Conservation (phyloP, 169 alveolate genomes). For the Eimeria falciformis region DNA sequence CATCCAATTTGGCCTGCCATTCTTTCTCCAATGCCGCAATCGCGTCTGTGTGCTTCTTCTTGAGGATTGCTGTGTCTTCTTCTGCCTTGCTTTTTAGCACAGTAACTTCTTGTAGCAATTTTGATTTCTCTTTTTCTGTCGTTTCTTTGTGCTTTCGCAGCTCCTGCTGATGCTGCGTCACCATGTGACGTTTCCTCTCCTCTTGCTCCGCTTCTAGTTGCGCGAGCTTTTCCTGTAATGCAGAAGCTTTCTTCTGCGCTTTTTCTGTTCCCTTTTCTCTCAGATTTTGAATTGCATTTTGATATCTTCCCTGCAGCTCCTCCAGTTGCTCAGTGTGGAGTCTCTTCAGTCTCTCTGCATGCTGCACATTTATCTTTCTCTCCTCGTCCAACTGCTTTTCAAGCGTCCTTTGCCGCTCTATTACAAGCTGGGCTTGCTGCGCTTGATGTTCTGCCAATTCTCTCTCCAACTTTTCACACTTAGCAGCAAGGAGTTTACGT, state of each 20-base stretch:
- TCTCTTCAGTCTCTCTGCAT: conserved; percentile 15
- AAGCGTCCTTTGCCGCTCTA: not conserved
- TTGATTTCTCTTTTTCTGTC: not conserved
- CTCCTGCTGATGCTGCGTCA: conserved; percentile 38
- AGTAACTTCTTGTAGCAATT: not conserved
- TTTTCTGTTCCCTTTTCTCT: conserved; percentile 9
- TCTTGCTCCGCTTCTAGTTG: conserved; percentile 21
- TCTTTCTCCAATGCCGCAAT: not conserved
- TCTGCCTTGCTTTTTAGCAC: not conserved
- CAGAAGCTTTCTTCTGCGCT: conserved; percentile 21
- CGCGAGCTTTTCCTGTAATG: conserved; percentile 4
- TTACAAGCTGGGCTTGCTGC: conserved; percentile 9
- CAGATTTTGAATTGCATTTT: conserved; percentile 20
- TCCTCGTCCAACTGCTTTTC: conserved; percentile 35
- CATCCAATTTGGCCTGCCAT: not conserved
- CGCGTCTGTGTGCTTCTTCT: not conserved
- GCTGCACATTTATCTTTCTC: not conserved
- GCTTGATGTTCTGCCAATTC: conserved; percentile 20
- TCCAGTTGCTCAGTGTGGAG: conserved; percentile 52
- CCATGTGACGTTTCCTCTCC: not conserved
- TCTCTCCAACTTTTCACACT: conserved; percentile 30
- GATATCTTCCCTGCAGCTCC: conserved; percentile 33
- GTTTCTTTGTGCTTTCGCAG: not conserved
- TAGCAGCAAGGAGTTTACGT: not conserved
- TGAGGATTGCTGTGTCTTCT: not conserved